Evolutionary conservation across 2,329 filamentous ascomycete genomes (phyloP).

Genomic region (Clarireedia paspali): DNA sequence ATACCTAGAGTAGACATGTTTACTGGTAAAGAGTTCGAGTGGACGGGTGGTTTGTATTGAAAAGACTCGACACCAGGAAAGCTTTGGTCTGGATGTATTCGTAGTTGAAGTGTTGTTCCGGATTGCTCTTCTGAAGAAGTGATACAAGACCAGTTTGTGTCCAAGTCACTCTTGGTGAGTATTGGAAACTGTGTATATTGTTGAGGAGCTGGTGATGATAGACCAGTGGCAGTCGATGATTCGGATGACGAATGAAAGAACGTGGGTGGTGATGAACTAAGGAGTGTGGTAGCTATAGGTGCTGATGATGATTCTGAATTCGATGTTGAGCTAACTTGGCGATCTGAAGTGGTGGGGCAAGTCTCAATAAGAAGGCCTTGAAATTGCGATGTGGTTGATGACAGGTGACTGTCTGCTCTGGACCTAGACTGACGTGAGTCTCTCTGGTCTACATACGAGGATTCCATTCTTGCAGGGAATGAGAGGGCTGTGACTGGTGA

Average conservation of each 20-base stretch:
- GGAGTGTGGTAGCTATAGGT: slow-evolving; percentile 5
- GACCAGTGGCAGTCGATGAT: slow-evolving; percentile 7
- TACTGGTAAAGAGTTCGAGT: slow-evolving; percentile 10
- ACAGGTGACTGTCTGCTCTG: slow-evolving; percentile 26
- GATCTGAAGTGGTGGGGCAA: slow-evolving; percentile 13
- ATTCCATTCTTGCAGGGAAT: slow-evolving; percentile 23
- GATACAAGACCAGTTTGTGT: slow-evolving; percentile 25
- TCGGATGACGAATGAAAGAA: slow-evolving; percentile 5
- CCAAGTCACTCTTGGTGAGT: slow-evolving; percentile 23
- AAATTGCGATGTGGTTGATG: slow-evolving; percentile 25
- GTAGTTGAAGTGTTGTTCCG: slow-evolving; percentile 17
- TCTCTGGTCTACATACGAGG: slow-evolving; percentile 28
- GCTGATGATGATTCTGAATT: slow-evolving; percentile 18
- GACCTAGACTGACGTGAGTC: slow-evolving; percentile 30
- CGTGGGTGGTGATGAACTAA: slow-evolving; percentile 6
- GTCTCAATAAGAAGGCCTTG: slow-evolving; percentile 24
- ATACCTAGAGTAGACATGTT: slow-evolving; percentile 25
- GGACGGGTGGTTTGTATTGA: slow-evolving; percentile 12
- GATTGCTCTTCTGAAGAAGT: slow-evolving; percentile 21
- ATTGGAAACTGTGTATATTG: slow-evolving; percentile 24
- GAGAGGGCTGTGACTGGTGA: slow-evolving; percentile 26
- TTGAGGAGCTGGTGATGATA: slow-evolving; percentile 17
- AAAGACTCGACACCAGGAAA: slow-evolving; percentile 13
- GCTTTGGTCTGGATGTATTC: slow-evolving; percentile 22
- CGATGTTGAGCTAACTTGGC: slow-evolving; percentile 17